These are phyloP conservation scores for Teratosphaeria zuluensis DNA, from an alignment of 2,329 filamentous ascomycete genomes.

Conservation along the genomic window DNA sequence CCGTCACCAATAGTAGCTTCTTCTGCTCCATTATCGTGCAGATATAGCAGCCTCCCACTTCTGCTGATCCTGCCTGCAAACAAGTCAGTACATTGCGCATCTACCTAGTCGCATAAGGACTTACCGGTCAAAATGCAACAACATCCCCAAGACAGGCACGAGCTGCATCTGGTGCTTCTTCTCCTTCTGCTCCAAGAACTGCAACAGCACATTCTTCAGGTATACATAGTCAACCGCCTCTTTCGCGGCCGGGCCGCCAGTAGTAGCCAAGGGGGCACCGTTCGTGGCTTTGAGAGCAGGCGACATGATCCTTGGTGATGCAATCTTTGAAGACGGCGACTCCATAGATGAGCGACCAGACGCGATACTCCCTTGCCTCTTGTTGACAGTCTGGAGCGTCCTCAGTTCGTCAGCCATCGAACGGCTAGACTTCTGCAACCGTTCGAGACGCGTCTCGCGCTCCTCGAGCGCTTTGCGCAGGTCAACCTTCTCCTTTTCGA, in stretches of 20 bases:
- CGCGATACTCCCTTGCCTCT: conserved; percentile 32
- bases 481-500: conserved; percentile 72
- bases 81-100: conserved; percentile 3
- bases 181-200: conserved; percentile 74
- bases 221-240: conserved; percentile 52
- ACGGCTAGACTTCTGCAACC: conserved; percentile 60
- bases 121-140: conserved; percentile 68
- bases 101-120: conserved; percentile 23
- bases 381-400: conserved; percentile 30
- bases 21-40: conserved; percentile 5
- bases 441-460: conserved; percentile 65
- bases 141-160: conserved; percentile 65
- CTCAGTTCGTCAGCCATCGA: conserved; percentile 51
- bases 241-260: conserved; percentile 9
- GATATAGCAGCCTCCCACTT: conserved; percentile 71
- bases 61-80: conserved; percentile 60
- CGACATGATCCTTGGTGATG: conserved; percentile 40
- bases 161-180: conserved; percentile 65
- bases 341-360: conserved; percentile 53
- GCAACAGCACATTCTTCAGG: conserved; percentile 69
- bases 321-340: conserved; percentile 34
- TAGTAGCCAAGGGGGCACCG: conserved; percentile 17
- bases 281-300: conserved; percentile 29
- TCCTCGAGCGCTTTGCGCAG: conserved; percentile 70
- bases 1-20: too few species aligned